These are phyloP conservation scores for Rachicladosporium sp. DNA, from an alignment of 2,329 filamentous ascomycete genomes.

Conservation along the genomic window DNA sequence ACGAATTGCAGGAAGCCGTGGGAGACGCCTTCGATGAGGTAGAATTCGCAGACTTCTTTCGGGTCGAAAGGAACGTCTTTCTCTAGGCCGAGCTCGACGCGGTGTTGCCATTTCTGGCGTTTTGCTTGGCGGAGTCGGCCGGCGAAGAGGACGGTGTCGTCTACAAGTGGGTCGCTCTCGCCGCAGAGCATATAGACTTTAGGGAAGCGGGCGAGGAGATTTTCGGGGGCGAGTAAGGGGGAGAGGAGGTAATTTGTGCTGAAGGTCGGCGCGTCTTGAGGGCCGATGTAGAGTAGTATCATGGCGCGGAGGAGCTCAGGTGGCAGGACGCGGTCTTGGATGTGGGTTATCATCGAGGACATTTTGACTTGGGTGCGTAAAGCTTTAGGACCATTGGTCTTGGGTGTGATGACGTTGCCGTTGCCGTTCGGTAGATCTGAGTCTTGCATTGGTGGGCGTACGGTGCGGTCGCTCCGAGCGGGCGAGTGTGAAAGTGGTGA, in stretches of 20 bases:
- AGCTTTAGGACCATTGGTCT: slow-evolving; percentile 28
- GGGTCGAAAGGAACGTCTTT: slow-evolving; percentile 50
- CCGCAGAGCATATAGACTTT: slow-evolving; percentile 91
- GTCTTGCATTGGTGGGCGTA: not conserved
- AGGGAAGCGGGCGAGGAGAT: slow-evolving; percentile 72
- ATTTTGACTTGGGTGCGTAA: slow-evolving; percentile 82
- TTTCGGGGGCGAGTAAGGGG: slow-evolving; percentile 77
- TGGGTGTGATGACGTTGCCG: slow-evolving; percentile 17
- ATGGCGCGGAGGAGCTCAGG: slow-evolving; percentile 99
- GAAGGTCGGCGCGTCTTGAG: slow-evolving; percentile 87
- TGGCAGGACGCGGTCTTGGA: slow-evolving; percentile 86
- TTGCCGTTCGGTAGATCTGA: not conserved
- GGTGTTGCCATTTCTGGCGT: slow-evolving; percentile 41
- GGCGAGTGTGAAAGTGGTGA: not conserved
- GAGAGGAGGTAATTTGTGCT: slow-evolving; percentile 81
- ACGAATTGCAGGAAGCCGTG: slow-evolving; percentile 94
- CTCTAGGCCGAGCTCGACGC: slow-evolving; percentile 43
- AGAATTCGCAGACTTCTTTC: slow-evolving; percentile 52
- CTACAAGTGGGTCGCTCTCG: slow-evolving; percentile 86
- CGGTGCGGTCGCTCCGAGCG: slow-evolving; percentile 2
- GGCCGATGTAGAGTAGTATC: slow-evolving; percentile 95
- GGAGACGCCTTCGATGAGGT: slow-evolving; percentile 74
- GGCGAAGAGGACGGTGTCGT: slow-evolving; percentile 94
- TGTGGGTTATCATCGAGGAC: slow-evolving; percentile 95
- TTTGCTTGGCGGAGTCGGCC: slow-evolving; percentile 76